Evolutionary conservation across 768 basidiomycete genomes (phyloP).

Genomic region (Leccinum aurantiacum): DNA sequence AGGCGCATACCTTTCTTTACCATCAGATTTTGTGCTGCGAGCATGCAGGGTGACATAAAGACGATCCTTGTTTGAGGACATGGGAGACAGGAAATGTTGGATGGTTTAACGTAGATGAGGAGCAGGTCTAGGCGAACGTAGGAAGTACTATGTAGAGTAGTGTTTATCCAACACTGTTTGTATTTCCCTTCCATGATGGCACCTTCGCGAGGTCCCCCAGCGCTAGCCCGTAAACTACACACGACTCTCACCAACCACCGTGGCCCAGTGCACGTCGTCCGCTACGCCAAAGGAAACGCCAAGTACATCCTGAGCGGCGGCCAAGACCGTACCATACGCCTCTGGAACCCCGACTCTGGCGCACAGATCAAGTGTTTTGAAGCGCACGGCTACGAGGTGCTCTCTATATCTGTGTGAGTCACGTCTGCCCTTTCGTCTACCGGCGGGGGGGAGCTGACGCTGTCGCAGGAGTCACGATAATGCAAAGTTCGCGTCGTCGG

Average conservation of each 20-base stretch:
- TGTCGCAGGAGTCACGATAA: slow-evolving; percentile 81
- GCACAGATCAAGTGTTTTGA: slow-evolving; percentile 89
- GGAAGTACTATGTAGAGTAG: too few relatives aligned
- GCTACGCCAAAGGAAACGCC: slow-evolving; percentile 85
- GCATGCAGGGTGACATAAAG: not conserved
- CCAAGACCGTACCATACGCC: slow-evolving; percentile 82
- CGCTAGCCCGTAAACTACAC: slow-evolving; percentile 62
- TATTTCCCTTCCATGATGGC: slow-evolving; percentile 50
- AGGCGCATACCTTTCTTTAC: not conserved
- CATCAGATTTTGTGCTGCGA: not conserved
- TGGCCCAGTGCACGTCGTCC: slow-evolving; percentile 87
- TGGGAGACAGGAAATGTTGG: too few relatives aligned
- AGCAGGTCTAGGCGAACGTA: too few relatives aligned
- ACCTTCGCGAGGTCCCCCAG: slow-evolving; percentile 51
- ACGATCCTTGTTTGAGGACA: not conserved
- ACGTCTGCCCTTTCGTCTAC: not conserved
- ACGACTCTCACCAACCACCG: slow-evolving; percentile 64
- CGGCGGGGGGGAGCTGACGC: not conserved
- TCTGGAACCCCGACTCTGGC: slow-evolving; percentile 88
- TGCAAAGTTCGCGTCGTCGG: slow-evolving; percentile 88
- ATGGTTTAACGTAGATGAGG: too few relatives aligned
- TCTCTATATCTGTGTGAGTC: slow-evolving; percentile 84
- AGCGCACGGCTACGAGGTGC: slow-evolving; percentile 94
- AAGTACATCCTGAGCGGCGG: slow-evolving; percentile 94
- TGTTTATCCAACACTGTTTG: too few relatives aligned